Evolutionary conservation across 2,329 filamentous ascomycete species (phyloP).

Genomic region (Fusarium sublunatum): DNA sequence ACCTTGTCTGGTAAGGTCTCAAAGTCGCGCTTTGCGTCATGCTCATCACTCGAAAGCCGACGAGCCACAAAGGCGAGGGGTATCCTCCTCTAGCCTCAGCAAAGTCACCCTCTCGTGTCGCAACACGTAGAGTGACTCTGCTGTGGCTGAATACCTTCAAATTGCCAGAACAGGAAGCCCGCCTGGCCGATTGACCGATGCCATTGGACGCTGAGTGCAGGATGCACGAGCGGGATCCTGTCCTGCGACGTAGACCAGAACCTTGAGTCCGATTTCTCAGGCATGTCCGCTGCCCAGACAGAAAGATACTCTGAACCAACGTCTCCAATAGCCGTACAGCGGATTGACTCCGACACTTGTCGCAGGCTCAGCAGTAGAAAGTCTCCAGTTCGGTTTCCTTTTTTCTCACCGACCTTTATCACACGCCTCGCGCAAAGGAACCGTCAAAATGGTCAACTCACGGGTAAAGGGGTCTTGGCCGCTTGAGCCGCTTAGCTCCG

Average conservation of each 20-base stretch:
- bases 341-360: slow-evolving; percentile 4
- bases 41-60: slow-evolving; percentile 4
- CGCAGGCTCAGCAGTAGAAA: neutral
- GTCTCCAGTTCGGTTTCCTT: slow-evolving; percentile 2
- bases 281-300: neutral
- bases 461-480: slow-evolving; percentile 12
- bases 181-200: slow-evolving; percentile 14
- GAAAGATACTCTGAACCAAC: neutral
- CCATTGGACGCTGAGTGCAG: slow-evolving; percentile 38
- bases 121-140: slow-evolving; percentile 10
- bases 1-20: slow-evolving; percentile 5
- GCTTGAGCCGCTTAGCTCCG: slow-evolving; percentile 25
- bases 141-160: slow-evolving; percentile 35
- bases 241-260: slow-evolving; percentile 13
- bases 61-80: slow-evolving; percentile 21
- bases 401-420: slow-evolving; percentile 29
- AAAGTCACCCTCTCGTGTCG: slow-evolving; percentile 2
- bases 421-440: slow-evolving; percentile 10
- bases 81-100: slow-evolving; percentile 20
- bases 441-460: slow-evolving; percentile 11
- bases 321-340: neutral
- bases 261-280: neutral
- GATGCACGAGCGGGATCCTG: slow-evolving; percentile 21
- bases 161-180: slow-evolving; percentile 44
- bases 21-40: slow-evolving; percentile 24